phyloP scores from a whole-genome alignment of 2,329 filamentous ascomycete genomes.

The Biscogniauxia marginata region DNA sequence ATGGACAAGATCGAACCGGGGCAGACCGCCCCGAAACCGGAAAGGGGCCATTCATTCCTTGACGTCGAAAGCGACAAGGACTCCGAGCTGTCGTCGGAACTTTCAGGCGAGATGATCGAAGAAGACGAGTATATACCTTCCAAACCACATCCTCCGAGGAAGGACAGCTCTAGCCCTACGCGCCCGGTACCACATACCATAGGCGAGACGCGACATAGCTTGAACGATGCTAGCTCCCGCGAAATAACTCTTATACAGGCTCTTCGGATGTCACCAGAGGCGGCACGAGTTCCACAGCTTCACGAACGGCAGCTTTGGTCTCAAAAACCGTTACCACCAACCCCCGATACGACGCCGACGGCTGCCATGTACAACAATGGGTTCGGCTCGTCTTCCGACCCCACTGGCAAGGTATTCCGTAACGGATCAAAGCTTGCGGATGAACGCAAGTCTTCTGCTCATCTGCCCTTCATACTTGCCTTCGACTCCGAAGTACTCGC shows the following conservation, averaged over 20 bases:
- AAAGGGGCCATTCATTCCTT: constrained; percentile 28
- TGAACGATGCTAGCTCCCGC: constrained; percentile 35
- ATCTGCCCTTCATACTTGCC: constrained; percentile 77
- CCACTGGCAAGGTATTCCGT: constrained; percentile 35
- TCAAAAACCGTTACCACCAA: constrained; percentile 47
- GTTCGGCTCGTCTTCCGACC: constrained; percentile 31
- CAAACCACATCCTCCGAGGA: constrained; percentile 27
- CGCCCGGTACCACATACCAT: constrained; percentile 20
- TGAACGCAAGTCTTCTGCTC: constrained; percentile 47
- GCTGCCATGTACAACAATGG: constrained; percentile 38
- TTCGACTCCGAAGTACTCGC: constrained; percentile 78
- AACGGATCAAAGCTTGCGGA: constrained; percentile 33
- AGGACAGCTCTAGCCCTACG: constrained; percentile 31
- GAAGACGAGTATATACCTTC: constrained; percentile 32
- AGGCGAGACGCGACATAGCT: constrained; percentile 5
- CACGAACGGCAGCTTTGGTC: constrained; percentile 43
- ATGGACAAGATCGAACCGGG: constrained; percentile 44
- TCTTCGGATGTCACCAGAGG: constrained; percentile 42
- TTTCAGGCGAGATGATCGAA: constrained; percentile 52
- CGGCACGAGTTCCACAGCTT: constrained; percentile 36
- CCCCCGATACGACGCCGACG: constrained; percentile 49
- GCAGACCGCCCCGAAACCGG: constrained; percentile 25
- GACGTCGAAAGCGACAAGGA: constrained; percentile 45
- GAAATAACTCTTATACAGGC: constrained; percentile 50
- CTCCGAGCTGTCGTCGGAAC: constrained; percentile 62